A percentile compares a stretch with the other conserved stretches of the same genome.
phyloP scores from a whole-genome alignment of 2,329 filamentous ascomycete genomes.

The Colletotrichum sp. region DNA sequence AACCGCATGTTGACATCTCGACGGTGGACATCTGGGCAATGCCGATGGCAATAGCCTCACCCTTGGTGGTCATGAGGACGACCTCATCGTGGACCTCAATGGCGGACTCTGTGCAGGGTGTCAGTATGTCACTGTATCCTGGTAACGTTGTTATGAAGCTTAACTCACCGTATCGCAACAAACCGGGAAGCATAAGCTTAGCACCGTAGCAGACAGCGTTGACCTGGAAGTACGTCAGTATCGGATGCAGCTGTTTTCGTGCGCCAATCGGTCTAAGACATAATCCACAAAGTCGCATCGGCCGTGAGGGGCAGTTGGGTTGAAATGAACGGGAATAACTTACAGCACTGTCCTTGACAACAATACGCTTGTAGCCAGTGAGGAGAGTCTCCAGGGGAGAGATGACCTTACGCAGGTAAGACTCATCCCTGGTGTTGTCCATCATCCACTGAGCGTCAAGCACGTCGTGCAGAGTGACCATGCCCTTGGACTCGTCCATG shows the following conservation, averaged over 20 bases:
- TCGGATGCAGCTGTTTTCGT: neutral
- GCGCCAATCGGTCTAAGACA: neutral
- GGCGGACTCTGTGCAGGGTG: conserved; percentile 68
- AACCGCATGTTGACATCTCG: conserved; percentile 84
- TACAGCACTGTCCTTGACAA: conserved; percentile 89
- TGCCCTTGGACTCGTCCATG: conserved; percentile 87
- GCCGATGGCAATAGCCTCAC: conserved; percentile 94
- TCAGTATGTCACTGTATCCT: conserved; percentile 29
- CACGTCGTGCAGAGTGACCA: conserved; percentile 95
- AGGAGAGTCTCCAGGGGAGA: conserved; percentile 91
- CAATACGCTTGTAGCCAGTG: conserved; percentile 92
- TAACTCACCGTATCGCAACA: conserved; percentile 82
- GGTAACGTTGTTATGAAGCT: conserved; percentile 10
- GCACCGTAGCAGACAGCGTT: conserved; percentile 99
- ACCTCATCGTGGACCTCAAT: conserved; percentile 97
- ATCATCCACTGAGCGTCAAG: conserved; percentile 95
- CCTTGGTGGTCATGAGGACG: conserved; percentile 98
- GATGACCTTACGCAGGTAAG: conserved; percentile 90
- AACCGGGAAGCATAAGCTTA: conserved; percentile 97
- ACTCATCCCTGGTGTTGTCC: conserved; percentile 91
- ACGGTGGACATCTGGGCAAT: conserved; percentile 98
- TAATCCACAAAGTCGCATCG: conserved; percentile 4
- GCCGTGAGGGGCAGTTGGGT: neutral
- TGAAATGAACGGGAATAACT: neutral
- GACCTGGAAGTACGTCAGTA: conserved; percentile 49